A percentile compares a stretch with the other conserved stretches of the same genome.
phyloP scores from a whole-genome alignment of 2,329 filamentous ascomycete species.

The Aspergillus uvarum region DNA sequence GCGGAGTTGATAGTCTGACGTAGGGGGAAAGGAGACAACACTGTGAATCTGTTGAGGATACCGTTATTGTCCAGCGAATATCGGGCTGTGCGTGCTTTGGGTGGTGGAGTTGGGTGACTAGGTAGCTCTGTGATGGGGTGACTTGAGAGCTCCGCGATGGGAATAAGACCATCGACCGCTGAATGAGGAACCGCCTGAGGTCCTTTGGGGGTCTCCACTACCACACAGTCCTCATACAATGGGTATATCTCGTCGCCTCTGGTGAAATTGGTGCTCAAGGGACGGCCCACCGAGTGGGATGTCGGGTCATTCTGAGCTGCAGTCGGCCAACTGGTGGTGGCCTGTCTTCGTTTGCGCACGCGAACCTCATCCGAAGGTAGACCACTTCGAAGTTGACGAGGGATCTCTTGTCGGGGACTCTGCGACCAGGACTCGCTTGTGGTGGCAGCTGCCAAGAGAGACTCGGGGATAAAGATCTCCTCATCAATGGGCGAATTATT shows the following conservation, averaged over 20 bases:
- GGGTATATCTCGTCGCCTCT: neutral
- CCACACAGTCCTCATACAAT: neutral
- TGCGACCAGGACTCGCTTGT: neutral
- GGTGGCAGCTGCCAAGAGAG: slow-evolving; percentile 3
- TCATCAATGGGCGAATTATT: neutral
- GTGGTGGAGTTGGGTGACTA: neutral
- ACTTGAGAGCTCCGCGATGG: too few species aligned
- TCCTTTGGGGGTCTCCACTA: neutral
- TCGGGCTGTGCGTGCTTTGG: neutral
- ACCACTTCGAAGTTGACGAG: neutral
- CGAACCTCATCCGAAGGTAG: slow-evolving; percentile 2
- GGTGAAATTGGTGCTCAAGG: neutral
- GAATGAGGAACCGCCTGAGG: neutral
- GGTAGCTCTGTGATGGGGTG: neutral
- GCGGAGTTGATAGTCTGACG: neutral
- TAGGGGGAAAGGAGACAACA: neutral
- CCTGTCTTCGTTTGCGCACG: neutral
- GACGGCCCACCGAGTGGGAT: neutral
- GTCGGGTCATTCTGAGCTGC: neutral
- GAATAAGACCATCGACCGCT: neutral
- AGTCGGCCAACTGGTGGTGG: neutral
- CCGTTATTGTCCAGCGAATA: neutral
- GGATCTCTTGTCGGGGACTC: neutral
- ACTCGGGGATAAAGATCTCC: slow-evolving; percentile 12
- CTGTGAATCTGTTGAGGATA: neutral